A percentile compares a stretch with the other conserved stretches of the same genome.
Evolutionary conservation across 192 early-diverging fungal genomes (phyloP).

Genomic region (Phlyctochytrium planicorne): DNA sequence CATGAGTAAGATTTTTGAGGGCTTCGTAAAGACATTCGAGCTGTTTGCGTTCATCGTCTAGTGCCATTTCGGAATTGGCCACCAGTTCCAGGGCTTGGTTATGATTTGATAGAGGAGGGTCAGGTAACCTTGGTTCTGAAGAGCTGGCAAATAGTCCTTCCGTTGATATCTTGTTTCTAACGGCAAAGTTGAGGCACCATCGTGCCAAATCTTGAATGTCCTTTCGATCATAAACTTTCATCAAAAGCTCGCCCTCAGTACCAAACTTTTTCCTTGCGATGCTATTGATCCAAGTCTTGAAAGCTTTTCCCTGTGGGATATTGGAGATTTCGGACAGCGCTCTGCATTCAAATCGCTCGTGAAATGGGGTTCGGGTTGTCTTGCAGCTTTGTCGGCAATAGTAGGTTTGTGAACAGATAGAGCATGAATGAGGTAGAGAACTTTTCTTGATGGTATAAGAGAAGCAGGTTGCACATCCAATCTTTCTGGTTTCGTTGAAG

Average conservation of each 20-base stretch:
- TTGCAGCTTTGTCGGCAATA: slow-evolving; percentile 9
- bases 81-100: slow-evolving; percentile 11
- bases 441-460: not conserved
- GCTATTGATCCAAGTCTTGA: not conserved
- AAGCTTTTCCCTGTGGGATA: not conserved
- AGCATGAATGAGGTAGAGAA: slow-evolving; percentile 9
- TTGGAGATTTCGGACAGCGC: not conserved
- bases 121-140: not conserved
- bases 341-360: slow-evolving; percentile 16
- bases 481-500: slow-evolving; percentile 4
- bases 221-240: slow-evolving; percentile 9
- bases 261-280: not conserved
- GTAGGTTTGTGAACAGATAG: slow-evolving; percentile 4
- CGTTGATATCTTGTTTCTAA: not conserved
- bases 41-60: slow-evolving; percentile 2
- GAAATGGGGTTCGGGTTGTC: not conserved
- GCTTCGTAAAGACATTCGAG: not conserved
- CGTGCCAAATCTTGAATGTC: slow-evolving; percentile 15
- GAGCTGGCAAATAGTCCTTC: not conserved
- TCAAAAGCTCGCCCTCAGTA: not conserved
- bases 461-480: slow-evolving; percentile 14
- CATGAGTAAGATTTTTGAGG: not conserved
- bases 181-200: slow-evolving; percentile 14
- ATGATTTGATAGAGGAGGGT: not conserved
- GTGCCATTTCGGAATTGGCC: slow-evolving; percentile 2